Conservation (phyloP, 1,284 basidiomycete genomes). For the Naganishia albida region DNA sequence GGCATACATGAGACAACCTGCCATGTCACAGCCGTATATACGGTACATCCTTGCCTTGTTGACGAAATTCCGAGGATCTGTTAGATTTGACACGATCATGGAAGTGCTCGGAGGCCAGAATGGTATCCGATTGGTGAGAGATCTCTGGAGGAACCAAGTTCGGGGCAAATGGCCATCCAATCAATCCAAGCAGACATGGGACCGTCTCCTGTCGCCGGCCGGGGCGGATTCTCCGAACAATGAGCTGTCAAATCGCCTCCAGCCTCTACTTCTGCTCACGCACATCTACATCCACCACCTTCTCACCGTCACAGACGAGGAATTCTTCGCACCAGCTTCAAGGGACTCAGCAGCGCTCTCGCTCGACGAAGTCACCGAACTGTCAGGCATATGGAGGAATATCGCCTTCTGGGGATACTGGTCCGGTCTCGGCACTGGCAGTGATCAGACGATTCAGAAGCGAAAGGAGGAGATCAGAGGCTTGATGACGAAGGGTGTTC, state of each 20-base stretch:
- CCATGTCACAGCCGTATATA: constrained; percentile 38
- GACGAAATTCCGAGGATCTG: constrained; percentile 59
- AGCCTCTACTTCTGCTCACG: constrained; percentile 73
- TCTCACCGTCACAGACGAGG: constrained; percentile 92
- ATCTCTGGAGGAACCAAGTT: constrained; percentile 72
- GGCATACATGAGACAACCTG: constrained; percentile 9
- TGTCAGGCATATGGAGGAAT: constrained; percentile 51
- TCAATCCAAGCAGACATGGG: constrained; percentile 28
- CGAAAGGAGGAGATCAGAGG: constrained; percentile 63
- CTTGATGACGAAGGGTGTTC: constrained; percentile 71
- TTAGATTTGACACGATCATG: constrained; percentile 58
- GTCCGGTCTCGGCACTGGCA: constrained; percentile 40
- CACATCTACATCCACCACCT: constrained; percentile 84
- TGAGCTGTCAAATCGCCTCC: constrained; percentile 53
- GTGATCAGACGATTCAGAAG: constrained; percentile 4
- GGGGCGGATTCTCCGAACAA: neutral
- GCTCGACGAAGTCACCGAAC: constrained; percentile 72
- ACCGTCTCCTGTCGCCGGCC: constrained; percentile 14
- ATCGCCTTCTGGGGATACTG: constrained; percentile 52
- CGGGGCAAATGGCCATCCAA: constrained; percentile 57
- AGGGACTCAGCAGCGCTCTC: constrained; percentile 60
- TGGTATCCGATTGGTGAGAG: constrained; percentile 61
- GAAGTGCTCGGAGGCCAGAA: constrained; percentile 51
- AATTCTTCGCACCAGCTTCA: constrained; percentile 70
- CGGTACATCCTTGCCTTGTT: constrained; percentile 50